Percentiles rank a stretch among this genome's conserved stretches.
Evolutionary conservation across 2,329 filamentous ascomycete species (phyloP).

Genomic region (Diaporthe ilicicola): DNA sequence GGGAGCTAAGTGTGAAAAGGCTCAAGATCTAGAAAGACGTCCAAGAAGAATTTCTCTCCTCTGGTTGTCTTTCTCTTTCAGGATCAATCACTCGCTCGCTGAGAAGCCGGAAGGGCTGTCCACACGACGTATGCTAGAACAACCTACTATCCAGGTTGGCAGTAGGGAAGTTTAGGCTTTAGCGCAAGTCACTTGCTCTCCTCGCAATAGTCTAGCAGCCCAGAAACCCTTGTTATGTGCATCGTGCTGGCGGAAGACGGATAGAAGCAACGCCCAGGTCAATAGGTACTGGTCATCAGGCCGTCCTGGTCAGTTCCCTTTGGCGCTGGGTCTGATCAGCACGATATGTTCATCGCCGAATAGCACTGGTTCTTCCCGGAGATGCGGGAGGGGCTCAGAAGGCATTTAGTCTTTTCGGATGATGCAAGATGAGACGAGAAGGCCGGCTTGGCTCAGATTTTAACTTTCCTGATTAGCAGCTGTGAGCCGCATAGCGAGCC

Average conservation of each 20-base stretch:
- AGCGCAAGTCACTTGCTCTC: too few species aligned
- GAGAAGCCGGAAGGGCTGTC: too few species aligned
- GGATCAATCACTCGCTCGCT: too few species aligned
- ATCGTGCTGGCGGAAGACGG: neutral
- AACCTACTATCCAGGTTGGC: too few species aligned
- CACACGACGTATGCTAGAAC: too few species aligned
- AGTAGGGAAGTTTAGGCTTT: too few species aligned
- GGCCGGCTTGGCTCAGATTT: conserved; percentile 10
- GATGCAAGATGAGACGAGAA: conserved; percentile 16
- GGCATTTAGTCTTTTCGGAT: conserved; percentile 16
- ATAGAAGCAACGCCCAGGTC: neutral
- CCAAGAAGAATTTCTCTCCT: too few species aligned
- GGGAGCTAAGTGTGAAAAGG: too few species aligned
- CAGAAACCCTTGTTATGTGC: too few species aligned
- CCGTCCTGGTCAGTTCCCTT: neutral
- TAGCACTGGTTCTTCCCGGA: neutral
- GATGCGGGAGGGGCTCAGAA: neutral
- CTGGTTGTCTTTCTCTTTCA: neutral
- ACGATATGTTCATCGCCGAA: neutral
- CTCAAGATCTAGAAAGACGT: too few species aligned
- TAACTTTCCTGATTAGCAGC: neutral
- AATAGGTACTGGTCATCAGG: neutral
- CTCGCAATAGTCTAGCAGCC: neutral
- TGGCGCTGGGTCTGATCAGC: conserved; percentile 8
- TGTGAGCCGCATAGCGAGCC: conserved; percentile 1